Conservation (phyloP, 2,329 filamentous ascomycete species). For the Calonectria montana region DNA sequence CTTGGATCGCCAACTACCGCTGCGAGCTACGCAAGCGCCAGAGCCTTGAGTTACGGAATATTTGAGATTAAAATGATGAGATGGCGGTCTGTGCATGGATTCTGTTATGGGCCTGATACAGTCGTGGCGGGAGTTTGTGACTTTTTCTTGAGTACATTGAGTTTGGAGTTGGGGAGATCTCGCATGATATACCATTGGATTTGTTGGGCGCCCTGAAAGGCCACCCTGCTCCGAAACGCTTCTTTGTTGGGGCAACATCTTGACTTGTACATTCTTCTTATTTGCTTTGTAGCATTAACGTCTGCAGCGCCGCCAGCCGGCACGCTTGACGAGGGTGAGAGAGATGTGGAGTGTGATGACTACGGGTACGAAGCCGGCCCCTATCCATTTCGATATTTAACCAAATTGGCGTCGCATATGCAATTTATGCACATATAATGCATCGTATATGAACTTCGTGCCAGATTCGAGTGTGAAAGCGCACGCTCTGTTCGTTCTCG, state of each 20-base stretch:
- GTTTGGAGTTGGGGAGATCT: conserved; percentile 19
- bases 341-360: conserved; percentile 6
- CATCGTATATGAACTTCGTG: not conserved
- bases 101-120: not conserved
- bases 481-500: not conserved
- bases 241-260: conserved; percentile 7
- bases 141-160: conserved; percentile 15
- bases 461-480: not conserved
- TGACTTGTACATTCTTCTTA: conserved; percentile 16
- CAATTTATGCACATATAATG: conserved; percentile 6
- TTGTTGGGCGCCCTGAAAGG: conserved; percentile 9
- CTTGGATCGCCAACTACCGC: conserved; percentile 67
- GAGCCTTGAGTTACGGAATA: not conserved
- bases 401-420: conserved; percentile 5
- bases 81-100: not conserved
- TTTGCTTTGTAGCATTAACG: not conserved
- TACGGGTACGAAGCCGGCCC: conserved; percentile 16
- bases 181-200: conserved; percentile 13
- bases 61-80: not conserved
- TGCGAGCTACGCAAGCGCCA: conserved; percentile 51
- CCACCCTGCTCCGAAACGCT: conserved; percentile 8
- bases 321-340: not conserved
- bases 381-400: not conserved
- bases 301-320: not conserved
- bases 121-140: not conserved